Evolutionary conservation across 352 stramenopile genomes (phyloP).

Genomic region (Blastocystis sp.): DNA sequence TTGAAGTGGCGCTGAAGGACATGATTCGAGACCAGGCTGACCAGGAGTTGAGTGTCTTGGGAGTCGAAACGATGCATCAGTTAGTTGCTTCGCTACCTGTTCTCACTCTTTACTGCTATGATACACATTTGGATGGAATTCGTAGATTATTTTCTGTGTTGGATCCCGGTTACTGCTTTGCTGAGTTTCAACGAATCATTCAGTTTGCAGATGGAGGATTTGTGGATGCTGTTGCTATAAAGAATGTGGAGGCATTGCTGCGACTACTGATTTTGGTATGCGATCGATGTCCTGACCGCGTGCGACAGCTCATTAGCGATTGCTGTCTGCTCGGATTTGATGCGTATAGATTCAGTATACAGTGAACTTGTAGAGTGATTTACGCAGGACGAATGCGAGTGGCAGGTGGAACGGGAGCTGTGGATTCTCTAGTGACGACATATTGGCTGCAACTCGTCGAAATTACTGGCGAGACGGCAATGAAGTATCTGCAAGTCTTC

Average conservation of each 20-base stretch:
- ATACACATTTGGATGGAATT: background rate
- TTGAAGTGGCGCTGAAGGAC: background rate
- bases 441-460: background rate
- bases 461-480: background rate
- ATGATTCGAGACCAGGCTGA: background rate
- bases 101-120: background rate
- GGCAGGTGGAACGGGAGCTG: background rate
- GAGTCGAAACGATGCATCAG: background rate
- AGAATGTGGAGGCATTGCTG: background rate
- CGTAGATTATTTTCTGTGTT: background rate
- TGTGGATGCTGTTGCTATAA: background rate
- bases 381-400: background rate
- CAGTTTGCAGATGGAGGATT: slow-evolving; percentile 13
- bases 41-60: background rate
- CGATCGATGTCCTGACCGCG: background rate
- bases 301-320: background rate
- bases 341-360: background rate
- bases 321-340: background rate
- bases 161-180: background rate
- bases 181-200: background rate
- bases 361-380: background rate
- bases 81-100: background rate
- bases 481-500: background rate
- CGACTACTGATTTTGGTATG: background rate
- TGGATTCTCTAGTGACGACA: background rate